Evolutionary conservation across 352 stramenopile genomes (phyloP).

Genomic region (Elongisporangium prolatum): DNA sequence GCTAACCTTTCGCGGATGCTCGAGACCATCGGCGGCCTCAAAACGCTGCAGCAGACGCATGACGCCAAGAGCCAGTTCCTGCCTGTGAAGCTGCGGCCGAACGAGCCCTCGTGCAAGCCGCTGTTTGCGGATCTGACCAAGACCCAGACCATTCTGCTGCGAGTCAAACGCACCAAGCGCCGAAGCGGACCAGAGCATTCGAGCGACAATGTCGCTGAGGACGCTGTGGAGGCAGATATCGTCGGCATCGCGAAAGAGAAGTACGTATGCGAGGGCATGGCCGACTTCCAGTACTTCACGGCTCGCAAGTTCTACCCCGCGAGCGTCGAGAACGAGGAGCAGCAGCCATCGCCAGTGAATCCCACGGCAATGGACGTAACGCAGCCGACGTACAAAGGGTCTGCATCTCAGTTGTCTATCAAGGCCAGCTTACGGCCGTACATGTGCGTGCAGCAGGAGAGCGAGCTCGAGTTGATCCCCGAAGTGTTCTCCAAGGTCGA

Average conservation of each 20-base stretch:
- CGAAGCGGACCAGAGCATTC: background rate
- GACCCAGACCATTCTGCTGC: constrained; percentile 71
- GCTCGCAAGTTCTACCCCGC: constrained; percentile 50
- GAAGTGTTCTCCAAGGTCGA: constrained; percentile 85
- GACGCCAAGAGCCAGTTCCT: constrained; percentile 74
- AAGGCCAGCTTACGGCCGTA: constrained; percentile 58
- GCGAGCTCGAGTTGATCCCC: constrained; percentile 66
- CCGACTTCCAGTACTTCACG: constrained; percentile 84
- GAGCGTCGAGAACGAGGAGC: constrained; percentile 13
- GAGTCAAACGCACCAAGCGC: constrained; percentile 31
- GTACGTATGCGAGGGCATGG: constrained; percentile 84
- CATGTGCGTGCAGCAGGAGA: constrained; percentile 36
- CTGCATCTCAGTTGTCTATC: constrained; percentile 32
- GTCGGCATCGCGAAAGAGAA: constrained; percentile 67
- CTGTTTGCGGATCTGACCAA: constrained; percentile 79
- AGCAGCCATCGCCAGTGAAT: background rate
- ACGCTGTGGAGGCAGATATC: constrained; percentile 33
- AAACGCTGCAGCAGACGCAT: constrained; percentile 56
- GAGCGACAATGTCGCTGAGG: background rate
- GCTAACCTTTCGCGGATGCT: constrained; percentile 39
- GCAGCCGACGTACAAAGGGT: constrained; percentile 37
- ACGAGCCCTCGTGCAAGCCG: constrained; percentile 76
- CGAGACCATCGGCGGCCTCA: constrained; percentile 52
- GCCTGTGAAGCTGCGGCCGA: constrained; percentile 66
- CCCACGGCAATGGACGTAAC: constrained; percentile 6